A percentile compares a stretch with the other conserved stretches of the same genome.
Evolutionary conservation across 306 rosid species (phyloP).

Genomic region (Fagus sylvatica): DNA sequence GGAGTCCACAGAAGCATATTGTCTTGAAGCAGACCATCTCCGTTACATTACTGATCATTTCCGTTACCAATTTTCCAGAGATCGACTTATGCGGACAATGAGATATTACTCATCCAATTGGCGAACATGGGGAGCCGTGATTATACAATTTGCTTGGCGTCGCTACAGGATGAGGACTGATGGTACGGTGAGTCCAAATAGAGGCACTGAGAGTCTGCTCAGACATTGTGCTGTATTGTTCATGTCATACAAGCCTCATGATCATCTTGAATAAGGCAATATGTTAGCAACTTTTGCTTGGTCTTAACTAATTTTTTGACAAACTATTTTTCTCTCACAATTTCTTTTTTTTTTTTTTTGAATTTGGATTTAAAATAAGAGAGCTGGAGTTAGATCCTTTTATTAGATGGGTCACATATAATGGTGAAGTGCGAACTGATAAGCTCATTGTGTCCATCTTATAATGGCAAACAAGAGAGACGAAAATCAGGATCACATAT

Average conservation of each 20-base stretch:
- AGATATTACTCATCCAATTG: constrained; percentile 47
- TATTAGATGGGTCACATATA: no score
- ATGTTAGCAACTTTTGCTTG: background rate
- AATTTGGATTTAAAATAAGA: background rate
- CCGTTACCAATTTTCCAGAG: constrained; percentile 28
- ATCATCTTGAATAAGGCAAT: constrained; percentile 30
- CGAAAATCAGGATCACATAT: no score
- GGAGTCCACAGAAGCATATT: constrained; percentile 26
- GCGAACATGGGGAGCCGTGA: constrained; percentile 45
- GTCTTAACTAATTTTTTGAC: background rate
- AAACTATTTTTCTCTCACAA: no score
- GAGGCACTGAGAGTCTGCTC: constrained; percentile 20
- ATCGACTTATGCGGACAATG: constrained; percentile 14
- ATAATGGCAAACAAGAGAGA: no score
- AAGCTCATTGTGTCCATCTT: no score
- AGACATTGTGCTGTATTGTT: constrained; percentile 21
- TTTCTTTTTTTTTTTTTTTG: background rate
- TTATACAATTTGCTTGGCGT: constrained; percentile 43
- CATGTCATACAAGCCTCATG: constrained; percentile 36
- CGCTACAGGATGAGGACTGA: constrained; percentile 13
- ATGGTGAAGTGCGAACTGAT: no score
- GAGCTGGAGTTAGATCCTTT: no score
- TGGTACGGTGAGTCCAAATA: background rate
- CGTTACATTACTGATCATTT: constrained; percentile 32
- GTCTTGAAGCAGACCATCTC: constrained; percentile 29